These are phyloP conservation scores for Capsicum rhomboideum DNA, from an alignment of 257 asterid genomes.

Conservation along the genomic window DNA sequence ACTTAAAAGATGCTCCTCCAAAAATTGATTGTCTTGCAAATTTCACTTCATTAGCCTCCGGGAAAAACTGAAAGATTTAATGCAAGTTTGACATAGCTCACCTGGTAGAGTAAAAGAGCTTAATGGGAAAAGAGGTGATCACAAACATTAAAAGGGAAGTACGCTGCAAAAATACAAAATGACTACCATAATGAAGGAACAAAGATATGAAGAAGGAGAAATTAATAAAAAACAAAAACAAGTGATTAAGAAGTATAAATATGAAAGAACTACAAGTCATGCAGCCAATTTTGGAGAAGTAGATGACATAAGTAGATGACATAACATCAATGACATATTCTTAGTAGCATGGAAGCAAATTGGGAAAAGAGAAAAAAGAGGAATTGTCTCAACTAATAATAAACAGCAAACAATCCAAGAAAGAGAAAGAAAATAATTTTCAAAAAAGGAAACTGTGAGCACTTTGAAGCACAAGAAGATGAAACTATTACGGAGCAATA, in stretches of 20 bases:
- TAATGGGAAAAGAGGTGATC: not conserved
- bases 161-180: not conserved
- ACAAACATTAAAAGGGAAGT: not conserved
- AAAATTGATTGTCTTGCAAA: conserved; percentile 72
- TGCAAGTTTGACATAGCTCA: not conserved
- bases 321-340: not conserved
- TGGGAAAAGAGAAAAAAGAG: not conserved
- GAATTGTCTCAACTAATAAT: not conserved
- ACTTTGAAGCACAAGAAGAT: not conserved
- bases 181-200: not conserved
- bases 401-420: not conserved
- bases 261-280: not conserved
- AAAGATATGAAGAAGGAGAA: not conserved
- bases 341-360: not conserved
- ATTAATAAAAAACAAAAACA: not conserved
- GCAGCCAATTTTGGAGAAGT: not conserved
- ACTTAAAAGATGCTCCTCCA: conserved; percentile 63
- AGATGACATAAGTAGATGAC: not conserved
- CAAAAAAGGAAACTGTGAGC: not conserved
- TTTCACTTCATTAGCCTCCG: conserved; percentile 86
- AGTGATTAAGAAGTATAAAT: not conserved
- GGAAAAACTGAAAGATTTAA: conserved; percentile 58
- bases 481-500: not conserved
- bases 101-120: conserved; percentile 3
- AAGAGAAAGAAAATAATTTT: not conserved